A percentile compares a stretch with the other conserved stretches of the same genome.
Evolutionary conservation across 495 filamentous ascomycete species (phyloP).

Genomic region (Sordaria brevicollis): DNA sequence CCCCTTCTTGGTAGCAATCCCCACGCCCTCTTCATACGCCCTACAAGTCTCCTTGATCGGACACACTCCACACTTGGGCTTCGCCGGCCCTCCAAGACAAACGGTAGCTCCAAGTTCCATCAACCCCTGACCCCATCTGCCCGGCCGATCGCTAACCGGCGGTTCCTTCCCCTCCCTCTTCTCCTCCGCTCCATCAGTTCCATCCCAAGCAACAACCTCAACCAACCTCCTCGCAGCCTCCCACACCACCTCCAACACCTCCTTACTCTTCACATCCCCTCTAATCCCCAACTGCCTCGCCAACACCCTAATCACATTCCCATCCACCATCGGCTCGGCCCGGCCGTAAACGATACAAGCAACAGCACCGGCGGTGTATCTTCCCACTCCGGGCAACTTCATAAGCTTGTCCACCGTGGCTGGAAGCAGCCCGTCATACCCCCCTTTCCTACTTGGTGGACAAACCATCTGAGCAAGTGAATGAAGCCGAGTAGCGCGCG

Average conservation of each 20-base stretch:
- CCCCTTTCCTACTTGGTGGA: slow-evolving; percentile 4
- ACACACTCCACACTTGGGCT: slow-evolving; percentile 31
- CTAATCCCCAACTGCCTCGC: slow-evolving; percentile 31
- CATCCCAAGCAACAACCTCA: slow-evolving; percentile 23
- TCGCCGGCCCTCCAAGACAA: slow-evolving; percentile 24
- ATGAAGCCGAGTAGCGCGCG: slow-evolving; percentile 30
- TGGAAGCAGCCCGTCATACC: slow-evolving; percentile 21
- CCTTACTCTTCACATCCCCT: slow-evolving; percentile 32
- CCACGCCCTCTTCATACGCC: slow-evolving; percentile 28
- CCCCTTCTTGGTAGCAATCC: slow-evolving; percentile 12
- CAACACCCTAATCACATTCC: slow-evolving; percentile 37
- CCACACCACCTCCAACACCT: slow-evolving; percentile 30
- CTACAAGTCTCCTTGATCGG: slow-evolving; percentile 32
- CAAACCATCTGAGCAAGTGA: slow-evolving; percentile 27
- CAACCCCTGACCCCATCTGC: slow-evolving; percentile 36
- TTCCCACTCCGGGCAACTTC: slow-evolving; percentile 32
- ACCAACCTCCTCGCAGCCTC: slow-evolving; percentile 30
- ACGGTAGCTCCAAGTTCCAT: slow-evolving; percentile 41
- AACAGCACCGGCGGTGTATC: slow-evolving; percentile 39
- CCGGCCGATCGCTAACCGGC: slow-evolving; percentile 24
- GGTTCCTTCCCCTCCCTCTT: not conserved
- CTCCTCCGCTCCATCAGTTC: not conserved
- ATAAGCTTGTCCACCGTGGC: slow-evolving; percentile 18
- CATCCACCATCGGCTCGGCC: slow-evolving; percentile 36
- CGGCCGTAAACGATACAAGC: slow-evolving; percentile 35